Conservation (phyloP, 257 asterid species). For the Salvia rosmarinus region DNA sequence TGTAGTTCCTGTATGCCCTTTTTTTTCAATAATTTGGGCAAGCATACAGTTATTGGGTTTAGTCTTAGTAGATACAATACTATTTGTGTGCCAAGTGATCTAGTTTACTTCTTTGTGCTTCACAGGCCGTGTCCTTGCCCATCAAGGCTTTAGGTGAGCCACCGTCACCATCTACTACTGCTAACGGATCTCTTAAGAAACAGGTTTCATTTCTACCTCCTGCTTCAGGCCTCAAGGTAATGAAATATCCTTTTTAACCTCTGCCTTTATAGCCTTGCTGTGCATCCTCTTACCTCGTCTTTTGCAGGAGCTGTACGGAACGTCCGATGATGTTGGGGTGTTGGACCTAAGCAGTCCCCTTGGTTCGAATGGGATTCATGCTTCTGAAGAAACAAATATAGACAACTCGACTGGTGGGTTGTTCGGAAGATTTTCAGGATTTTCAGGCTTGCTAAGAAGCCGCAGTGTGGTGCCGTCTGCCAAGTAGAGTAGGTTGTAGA, state of each 20-base stretch:
- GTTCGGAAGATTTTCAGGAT: conserved; percentile 44
- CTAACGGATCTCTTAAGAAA: conserved; percentile 50
- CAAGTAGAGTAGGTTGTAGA: conserved; percentile 42
- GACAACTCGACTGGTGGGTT: conserved; percentile 42
- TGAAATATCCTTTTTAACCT: background rate
- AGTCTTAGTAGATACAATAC: background rate
- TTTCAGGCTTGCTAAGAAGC: conserved; percentile 49
- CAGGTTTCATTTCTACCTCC: conserved; percentile 28
- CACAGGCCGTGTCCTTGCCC: conserved; percentile 65
- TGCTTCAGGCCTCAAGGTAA: conserved; percentile 76
- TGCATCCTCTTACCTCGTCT: conserved; percentile 16
- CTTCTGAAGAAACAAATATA: conserved; percentile 45
- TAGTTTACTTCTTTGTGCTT: conserved; percentile 30
- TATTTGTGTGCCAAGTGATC: conserved; percentile 6
- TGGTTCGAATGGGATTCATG: conserved; percentile 29
- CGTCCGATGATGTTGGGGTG: conserved; percentile 44
- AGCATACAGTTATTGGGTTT: background rate
- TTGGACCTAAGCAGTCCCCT: conserved; percentile 40
- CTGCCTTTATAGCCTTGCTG: background rate
- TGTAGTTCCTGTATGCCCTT: conserved; percentile 12
- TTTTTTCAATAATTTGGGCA: background rate
- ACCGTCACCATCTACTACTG: conserved; percentile 63
- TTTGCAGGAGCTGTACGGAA: conserved; percentile 47
- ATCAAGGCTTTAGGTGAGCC: conserved; percentile 47
- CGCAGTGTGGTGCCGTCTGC: conserved; percentile 55